Percentiles rank a stretch among this genome's conserved stretches.
Evolutionary conservation across 306 rosid species (phyloP).

Genomic region (Cucurbita ficifolia): DNA sequence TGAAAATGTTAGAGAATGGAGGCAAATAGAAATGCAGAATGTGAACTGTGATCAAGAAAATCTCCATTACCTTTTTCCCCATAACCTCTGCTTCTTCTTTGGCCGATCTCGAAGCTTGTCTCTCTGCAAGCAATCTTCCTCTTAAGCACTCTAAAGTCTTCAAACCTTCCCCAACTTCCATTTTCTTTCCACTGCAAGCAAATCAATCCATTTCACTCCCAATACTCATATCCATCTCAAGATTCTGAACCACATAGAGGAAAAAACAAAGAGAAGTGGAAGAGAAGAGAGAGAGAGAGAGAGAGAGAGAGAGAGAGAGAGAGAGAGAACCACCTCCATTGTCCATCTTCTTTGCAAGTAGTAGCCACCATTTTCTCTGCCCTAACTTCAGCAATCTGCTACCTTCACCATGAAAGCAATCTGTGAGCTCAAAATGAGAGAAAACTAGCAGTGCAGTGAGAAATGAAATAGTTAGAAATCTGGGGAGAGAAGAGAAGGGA

Average conservation of each 20-base stretch:
- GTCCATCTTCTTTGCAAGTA: conserved; percentile 18
- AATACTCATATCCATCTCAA: background rate
- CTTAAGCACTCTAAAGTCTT: conserved; percentile 61
- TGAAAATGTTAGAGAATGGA: background rate
- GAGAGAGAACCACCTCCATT: conserved; percentile 30
- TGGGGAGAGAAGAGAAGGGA: conserved; percentile 1
- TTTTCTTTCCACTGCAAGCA: conserved; percentile 29
- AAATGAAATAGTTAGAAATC: background rate
- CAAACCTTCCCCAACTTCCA: conserved; percentile 40
- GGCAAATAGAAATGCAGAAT: background rate
- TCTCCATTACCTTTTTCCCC: conserved; percentile 40
- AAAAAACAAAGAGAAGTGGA: background rate
- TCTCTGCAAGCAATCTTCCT: conserved; percentile 82
- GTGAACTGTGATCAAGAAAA: background rate
- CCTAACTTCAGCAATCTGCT: background rate
- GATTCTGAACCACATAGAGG: background rate
- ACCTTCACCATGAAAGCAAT: background rate
- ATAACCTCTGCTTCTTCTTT: conserved; percentile 40
- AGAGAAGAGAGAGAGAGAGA: background rate
- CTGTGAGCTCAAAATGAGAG: background rate
- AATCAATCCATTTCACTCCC: conserved; percentile 12
- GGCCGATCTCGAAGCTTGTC: conserved; percentile 73
- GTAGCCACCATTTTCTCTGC: conserved; percentile 11
- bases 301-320: background rate
- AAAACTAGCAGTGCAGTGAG: background rate